Evolutionary conservation across 805 yeast genomes (phyloP).

Genomic region (Zygoascus flipseniorum): DNA sequence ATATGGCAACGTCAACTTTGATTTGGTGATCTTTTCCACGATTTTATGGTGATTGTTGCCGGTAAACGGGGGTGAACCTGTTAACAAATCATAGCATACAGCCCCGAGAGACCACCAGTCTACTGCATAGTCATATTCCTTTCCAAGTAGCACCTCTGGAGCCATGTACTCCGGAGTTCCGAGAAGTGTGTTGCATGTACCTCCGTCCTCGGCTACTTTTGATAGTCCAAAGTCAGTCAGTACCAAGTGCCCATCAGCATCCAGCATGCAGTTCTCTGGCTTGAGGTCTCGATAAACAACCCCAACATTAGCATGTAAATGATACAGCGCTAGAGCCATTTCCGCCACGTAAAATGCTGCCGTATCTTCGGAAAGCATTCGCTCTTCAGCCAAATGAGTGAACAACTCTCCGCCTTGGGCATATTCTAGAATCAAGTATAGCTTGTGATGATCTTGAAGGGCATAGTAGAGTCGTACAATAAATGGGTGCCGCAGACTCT

Average conservation of each 20-base stretch:
- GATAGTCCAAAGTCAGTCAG: slow-evolving; percentile 79
- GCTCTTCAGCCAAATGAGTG: slow-evolving; percentile 46
- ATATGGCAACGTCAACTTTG: slow-evolving; percentile 60
- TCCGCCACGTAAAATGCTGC: slow-evolving; percentile 77
- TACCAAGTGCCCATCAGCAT: slow-evolving; percentile 69
- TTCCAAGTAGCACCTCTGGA: slow-evolving; percentile 76
- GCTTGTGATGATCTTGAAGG: slow-evolving; percentile 68
- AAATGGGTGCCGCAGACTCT: slow-evolving; percentile 66
- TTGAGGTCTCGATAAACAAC: slow-evolving; percentile 81
- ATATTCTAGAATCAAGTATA: slow-evolving; percentile 69
- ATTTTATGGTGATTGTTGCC: slow-evolving; percentile 73
- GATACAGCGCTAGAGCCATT: slow-evolving; percentile 66
- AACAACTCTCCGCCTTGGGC: slow-evolving; percentile 86
- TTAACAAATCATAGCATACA: slow-evolving; percentile 65
- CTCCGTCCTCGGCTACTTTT: slow-evolving; percentile 35
- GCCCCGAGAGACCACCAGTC: slow-evolving; percentile 95
- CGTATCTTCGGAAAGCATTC: slow-evolving; percentile 47
- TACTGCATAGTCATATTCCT: slow-evolving; percentile 66
- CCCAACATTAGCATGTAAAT: slow-evolving; percentile 63
- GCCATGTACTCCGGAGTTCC: slow-evolving; percentile 87
- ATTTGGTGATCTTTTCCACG: slow-evolving; percentile 60
- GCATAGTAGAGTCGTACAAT: slow-evolving; percentile 78
- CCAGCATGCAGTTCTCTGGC: slow-evolving; percentile 81
- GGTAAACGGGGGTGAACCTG: slow-evolving; percentile 84
- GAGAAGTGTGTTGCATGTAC: slow-evolving; percentile 47